phyloP scores from a whole-genome alignment of 2,329 filamentous ascomycete species.

The Neocatenulostroma microsporum region DNA sequence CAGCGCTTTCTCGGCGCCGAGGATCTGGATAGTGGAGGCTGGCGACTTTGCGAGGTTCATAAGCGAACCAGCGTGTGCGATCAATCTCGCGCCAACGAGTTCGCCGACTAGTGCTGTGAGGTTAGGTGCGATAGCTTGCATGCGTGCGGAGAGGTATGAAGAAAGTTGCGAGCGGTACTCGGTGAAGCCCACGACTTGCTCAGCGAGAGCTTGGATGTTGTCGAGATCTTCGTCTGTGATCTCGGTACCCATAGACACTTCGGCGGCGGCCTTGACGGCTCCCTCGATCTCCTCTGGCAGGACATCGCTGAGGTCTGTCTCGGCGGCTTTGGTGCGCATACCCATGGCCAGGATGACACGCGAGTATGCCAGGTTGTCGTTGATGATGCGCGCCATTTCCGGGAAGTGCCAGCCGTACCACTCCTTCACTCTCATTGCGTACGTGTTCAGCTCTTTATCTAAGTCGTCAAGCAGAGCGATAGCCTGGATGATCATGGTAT shows the following conservation, averaged over 20 bases:
- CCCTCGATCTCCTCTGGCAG: conserved; percentile 91
- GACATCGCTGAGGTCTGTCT: conserved; percentile 74
- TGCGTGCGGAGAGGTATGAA: conserved; percentile 81
- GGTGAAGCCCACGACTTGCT: conserved; percentile 86
- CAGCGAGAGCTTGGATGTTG: conserved; percentile 84
- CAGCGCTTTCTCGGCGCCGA: conserved; percentile 96
- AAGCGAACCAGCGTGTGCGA: conserved; percentile 88
- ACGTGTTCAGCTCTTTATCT: conserved; percentile 98
- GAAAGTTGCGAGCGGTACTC: conserved; percentile 84
- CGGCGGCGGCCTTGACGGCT: conserved; percentile 85
- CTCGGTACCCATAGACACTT: conserved; percentile 97
- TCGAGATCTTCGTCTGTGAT: conserved; percentile 87
- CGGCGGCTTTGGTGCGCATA: conserved; percentile 71
- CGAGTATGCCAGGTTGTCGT: conserved; percentile 93
- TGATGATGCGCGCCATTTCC: conserved; percentile 92
- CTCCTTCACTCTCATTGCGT: conserved; percentile 98
- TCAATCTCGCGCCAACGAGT: conserved; percentile 86
- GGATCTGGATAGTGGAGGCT: conserved; percentile 92
- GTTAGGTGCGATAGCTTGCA: conserved; percentile 96
- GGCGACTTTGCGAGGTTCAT: conserved; percentile 93
- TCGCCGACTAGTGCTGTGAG: conserved; percentile 88
- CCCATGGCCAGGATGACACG: conserved; percentile 83
- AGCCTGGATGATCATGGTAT: conserved; percentile 98
- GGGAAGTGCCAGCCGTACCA: conserved; percentile 99
- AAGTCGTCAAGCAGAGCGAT: conserved; percentile 90